These are phyloP conservation scores for Thelonectria discophora DNA, from an alignment of 2,329 filamentous ascomycete genomes.

Conservation along the genomic window DNA sequence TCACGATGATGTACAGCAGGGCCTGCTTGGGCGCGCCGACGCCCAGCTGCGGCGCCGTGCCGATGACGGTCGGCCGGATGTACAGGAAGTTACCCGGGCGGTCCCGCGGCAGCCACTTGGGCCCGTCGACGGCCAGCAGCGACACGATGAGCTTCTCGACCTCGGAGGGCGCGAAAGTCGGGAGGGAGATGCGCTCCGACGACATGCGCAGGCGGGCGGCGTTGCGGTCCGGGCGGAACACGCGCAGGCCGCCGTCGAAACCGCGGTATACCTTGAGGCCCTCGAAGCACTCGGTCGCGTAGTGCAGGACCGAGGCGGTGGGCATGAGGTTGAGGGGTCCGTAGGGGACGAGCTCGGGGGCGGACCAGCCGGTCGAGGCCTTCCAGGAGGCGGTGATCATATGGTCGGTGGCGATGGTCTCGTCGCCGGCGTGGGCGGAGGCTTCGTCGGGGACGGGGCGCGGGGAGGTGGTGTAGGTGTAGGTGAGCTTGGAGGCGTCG, in stretches of 20 bases:
- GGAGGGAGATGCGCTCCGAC: constrained; percentile 74
- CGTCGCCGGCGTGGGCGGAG: constrained; percentile 55
- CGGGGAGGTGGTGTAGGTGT: constrained; percentile 60
- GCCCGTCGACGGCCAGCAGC: constrained; percentile 76
- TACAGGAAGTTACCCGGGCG: constrained; percentile 79
- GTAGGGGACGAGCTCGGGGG: constrained; percentile 79
- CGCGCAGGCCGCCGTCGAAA: constrained; percentile 74
- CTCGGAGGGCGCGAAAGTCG: constrained; percentile 74
- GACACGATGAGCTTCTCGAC: constrained; percentile 77
- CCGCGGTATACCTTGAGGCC: constrained; percentile 85
- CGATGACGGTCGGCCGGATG: constrained; percentile 87
- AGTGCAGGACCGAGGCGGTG: constrained; percentile 83
- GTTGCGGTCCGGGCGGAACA: constrained; percentile 82
- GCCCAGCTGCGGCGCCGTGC: constrained; percentile 80
- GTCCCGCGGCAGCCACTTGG: constrained; percentile 80
- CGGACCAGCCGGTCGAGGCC: constrained; percentile 71
- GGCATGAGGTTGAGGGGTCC: constrained; percentile 81
- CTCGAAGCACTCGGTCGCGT: constrained; percentile 92
- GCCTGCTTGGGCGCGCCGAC: constrained; percentile 83
- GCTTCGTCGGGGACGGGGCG: constrained; percentile 63
- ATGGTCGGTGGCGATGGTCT: constrained; percentile 80
- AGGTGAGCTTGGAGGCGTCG: constrained; percentile 69
- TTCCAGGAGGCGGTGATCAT: constrained; percentile 83
- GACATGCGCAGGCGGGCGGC: constrained; percentile 70
- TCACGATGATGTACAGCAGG: constrained; percentile 85